phyloP scores from a whole-genome alignment of 2,329 filamentous ascomycete genomes.

The Fusarium sp. region DNA sequence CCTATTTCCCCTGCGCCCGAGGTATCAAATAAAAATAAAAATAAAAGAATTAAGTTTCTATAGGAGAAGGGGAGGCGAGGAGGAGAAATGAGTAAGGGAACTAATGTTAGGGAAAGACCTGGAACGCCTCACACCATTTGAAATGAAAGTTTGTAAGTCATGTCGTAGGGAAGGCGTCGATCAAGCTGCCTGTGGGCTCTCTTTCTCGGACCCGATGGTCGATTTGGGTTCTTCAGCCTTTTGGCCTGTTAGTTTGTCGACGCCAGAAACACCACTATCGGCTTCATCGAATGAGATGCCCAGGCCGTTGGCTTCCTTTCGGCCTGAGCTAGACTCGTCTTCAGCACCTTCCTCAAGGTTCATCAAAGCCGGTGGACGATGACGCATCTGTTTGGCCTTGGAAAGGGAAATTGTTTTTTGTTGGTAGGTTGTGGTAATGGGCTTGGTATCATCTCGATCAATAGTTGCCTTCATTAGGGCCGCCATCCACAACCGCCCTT shows the following conservation, averaged over 20 bases:
- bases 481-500: slow-evolving; percentile 97
- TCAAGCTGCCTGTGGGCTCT: slow-evolving; percentile 46
- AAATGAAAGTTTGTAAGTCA: slow-evolving; percentile 13
- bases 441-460: slow-evolving; percentile 84
- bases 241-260: slow-evolving; percentile 56
- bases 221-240: slow-evolving; percentile 53
- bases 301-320: slow-evolving; percentile 54
- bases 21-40: slow-evolving; percentile 38
- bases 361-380: slow-evolving; percentile 91
- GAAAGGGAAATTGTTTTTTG: slow-evolving; percentile 95
- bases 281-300: slow-evolving; percentile 59
- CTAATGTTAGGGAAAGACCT: slow-evolving; percentile 29
- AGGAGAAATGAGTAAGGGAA: slow-evolving; percentile 23
- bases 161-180: neutral
- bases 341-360: slow-evolving; percentile 65
- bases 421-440: slow-evolving; percentile 92
- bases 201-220: slow-evolving; percentile 48
- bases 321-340: slow-evolving; percentile 45
- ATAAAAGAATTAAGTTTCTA: slow-evolving; percentile 37
- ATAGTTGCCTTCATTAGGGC: slow-evolving; percentile 99
- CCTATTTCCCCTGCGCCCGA: slow-evolving; percentile 31
- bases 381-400: slow-evolving; percentile 88
- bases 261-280: slow-evolving; percentile 59
- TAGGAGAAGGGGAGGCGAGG: slow-evolving; percentile 22
- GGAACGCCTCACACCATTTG: slow-evolving; percentile 32